Base-by-base conservation (phyloP, 2,329 filamentous ascomycete genomes). In the Tolypocladium guangdongense region DNA sequence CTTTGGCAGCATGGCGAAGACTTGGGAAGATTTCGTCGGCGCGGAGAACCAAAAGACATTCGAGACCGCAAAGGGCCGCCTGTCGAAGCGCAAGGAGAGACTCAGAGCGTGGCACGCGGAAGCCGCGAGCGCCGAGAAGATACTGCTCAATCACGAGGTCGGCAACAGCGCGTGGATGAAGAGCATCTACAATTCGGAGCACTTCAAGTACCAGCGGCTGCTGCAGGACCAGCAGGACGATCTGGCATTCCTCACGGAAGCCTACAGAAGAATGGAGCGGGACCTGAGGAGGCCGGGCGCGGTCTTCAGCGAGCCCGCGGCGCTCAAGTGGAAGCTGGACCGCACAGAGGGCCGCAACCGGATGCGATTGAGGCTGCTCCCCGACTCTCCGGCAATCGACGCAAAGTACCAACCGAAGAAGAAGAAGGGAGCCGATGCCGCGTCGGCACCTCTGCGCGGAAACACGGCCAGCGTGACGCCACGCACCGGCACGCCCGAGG, bases 141-240 rank as follows among this genome's bases (percentile, higher is more conserved):
- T 87, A 18, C 79, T 91, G 54, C 77, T 86, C 52, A 84, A 84
- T n/a, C 92, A 97, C 63, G 89, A 96, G 62, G 83, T 88, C 59
- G 87, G 89, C 0, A 92, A 93, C 53, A 86, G 82, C 41, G 86
- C 92, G 55, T 99, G 92, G 93, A 87, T 92, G 74, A 90, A 91
- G 61, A 97, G 96, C 62, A 96, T 99, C 41, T 93, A 92, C 67
- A 84, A 87, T 49, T 90, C 92, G 0, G 93, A 99, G 66, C 86
- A 93, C 59, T 81, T 92, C 64, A 97, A 96, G 66, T 86, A 95
- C 59, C 92, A 97, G 66, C 80, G 93, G 57, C 79, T 88, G 18
- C 72, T 90, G 52, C 93, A 99, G 68, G 95, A 99, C 63, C 89
- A 96, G 63, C 90, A 96, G 61, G 93, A 99, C 64, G 92, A 91